Conservation (phyloP, 2,329 filamentous ascomycete species). For the Fusarium sp. region DNA sequence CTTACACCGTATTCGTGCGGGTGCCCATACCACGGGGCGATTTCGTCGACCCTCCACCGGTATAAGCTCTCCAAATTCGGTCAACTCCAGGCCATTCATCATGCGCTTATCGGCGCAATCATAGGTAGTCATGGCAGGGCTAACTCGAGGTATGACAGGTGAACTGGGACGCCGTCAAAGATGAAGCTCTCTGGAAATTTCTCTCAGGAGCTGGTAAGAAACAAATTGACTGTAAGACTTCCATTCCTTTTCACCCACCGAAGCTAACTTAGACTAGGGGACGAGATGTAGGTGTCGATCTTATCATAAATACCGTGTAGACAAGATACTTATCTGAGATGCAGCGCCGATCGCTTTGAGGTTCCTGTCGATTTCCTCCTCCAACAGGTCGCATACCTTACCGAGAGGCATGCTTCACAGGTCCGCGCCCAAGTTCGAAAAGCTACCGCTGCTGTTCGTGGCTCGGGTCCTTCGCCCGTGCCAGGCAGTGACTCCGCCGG, state of each 20-base stretch:
- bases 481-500: constrained; percentile 62
- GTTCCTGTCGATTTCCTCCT: constrained; percentile 90
- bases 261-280: constrained; percentile 67
- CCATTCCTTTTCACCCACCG: constrained; percentile 6
- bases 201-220: constrained; percentile 84
- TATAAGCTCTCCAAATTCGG: constrained; percentile 56
- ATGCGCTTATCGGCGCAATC: constrained; percentile 30
- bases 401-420: constrained; percentile 89
- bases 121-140: constrained; percentile 28
- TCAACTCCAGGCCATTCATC: constrained; percentile 33
- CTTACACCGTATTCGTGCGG: constrained; percentile 84
- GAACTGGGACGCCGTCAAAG: constrained; percentile 88
- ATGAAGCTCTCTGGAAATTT: constrained; percentile 89
- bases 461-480: constrained; percentile 69
- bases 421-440: constrained; percentile 91
- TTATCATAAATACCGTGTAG: constrained; percentile 16
- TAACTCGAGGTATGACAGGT: constrained; percentile 66
- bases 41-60: constrained; percentile 91
- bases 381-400: constrained; percentile 93
- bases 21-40: constrained; percentile 89
- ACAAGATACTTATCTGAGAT: constrained; percentile 41
- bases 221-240: constrained; percentile 83
- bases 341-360: constrained; percentile 79
- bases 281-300: constrained; percentile 72
- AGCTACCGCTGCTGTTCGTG: constrained; percentile 69